Evolutionary conservation across 2,329 filamentous ascomycete species (phyloP).

Genomic region (Dactylonectria macrodidyma): DNA sequence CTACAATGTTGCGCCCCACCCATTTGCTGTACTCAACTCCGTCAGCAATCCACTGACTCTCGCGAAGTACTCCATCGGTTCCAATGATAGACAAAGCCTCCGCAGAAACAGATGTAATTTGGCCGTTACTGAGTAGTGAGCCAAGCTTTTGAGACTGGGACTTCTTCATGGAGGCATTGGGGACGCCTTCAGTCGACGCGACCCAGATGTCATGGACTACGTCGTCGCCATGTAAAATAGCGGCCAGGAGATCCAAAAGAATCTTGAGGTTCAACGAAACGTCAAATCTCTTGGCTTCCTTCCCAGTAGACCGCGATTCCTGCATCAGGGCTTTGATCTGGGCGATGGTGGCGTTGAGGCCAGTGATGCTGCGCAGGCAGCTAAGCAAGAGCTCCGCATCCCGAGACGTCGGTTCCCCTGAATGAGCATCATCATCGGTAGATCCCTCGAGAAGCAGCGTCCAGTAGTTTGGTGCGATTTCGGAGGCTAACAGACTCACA

Average conservation of each 20-base stretch:
- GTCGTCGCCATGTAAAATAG: constrained; percentile 57
- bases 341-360: constrained; percentile 83
- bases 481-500: constrained; percentile 79
- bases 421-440: constrained; percentile 28
- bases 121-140: constrained; percentile 64
- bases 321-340: constrained; percentile 75
- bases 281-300: constrained; percentile 58
- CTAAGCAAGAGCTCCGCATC: constrained; percentile 68
- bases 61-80: constrained; percentile 44
- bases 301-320: constrained; percentile 59
- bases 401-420: constrained; percentile 38
- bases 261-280: constrained; percentile 60
- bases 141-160: constrained; percentile 56
- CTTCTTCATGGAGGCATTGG: constrained; percentile 47
- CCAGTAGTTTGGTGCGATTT: constrained; percentile 90
- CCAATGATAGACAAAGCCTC: constrained; percentile 69
- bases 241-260: constrained; percentile 60
- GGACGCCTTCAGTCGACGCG: constrained; percentile 45
- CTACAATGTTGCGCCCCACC: constrained; percentile 76
- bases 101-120: constrained; percentile 65
- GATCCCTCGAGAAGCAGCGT: constrained; percentile 67
- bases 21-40: constrained; percentile 78
- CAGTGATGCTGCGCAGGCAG: constrained; percentile 81
- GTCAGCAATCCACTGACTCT: constrained; percentile 73
- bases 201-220: constrained; percentile 58